phyloP scores from a whole-genome alignment of 2,329 filamentous ascomycete genomes.

The Periconia sp. region DNA sequence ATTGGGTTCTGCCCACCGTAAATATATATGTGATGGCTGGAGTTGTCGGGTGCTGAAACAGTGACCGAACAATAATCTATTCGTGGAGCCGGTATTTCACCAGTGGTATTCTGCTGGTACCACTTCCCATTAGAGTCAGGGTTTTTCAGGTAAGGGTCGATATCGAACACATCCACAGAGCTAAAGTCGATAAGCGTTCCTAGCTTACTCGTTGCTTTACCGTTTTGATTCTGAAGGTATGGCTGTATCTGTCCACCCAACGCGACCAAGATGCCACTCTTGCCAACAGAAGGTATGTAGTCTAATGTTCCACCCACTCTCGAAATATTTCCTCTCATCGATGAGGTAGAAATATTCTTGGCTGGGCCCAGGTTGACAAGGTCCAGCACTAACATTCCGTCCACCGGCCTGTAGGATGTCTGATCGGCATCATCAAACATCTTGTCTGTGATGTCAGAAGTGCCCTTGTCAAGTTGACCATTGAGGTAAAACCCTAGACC shows the following conservation, averaged over 20 bases:
- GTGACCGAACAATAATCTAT: constrained; percentile 50
- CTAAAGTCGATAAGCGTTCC: constrained; percentile 23
- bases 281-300: constrained; percentile 41
- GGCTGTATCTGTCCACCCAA: constrained; percentile 40
- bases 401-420: constrained; percentile 22
- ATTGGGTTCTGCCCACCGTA: constrained; percentile 51
- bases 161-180: constrained; percentile 46
- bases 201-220: constrained; percentile 10
- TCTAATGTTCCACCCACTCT: constrained; percentile 42
- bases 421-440: constrained; percentile 12
- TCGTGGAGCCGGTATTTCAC: constrained; percentile 45
- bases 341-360: constrained; percentile 43
- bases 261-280: constrained; percentile 42
- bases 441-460: constrained; percentile 17
- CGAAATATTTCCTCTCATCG: constrained; percentile 29
- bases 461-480: constrained; percentile 43
- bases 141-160: constrained; percentile 36
- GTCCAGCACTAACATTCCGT: constrained; percentile 47
- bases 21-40: constrained; percentile 51
- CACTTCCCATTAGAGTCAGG: constrained; percentile 39
- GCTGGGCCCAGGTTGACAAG: constrained; percentile 28
- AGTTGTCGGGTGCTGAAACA: constrained; percentile 48
- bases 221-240: neutral
- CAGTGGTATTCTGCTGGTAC: constrained; percentile 47
- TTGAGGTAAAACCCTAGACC: constrained; percentile 45